These are phyloP conservation scores for Akanthomyces muscarius DNA, from an alignment of 2,329 filamentous ascomycete species.

Conservation along the genomic window DNA sequence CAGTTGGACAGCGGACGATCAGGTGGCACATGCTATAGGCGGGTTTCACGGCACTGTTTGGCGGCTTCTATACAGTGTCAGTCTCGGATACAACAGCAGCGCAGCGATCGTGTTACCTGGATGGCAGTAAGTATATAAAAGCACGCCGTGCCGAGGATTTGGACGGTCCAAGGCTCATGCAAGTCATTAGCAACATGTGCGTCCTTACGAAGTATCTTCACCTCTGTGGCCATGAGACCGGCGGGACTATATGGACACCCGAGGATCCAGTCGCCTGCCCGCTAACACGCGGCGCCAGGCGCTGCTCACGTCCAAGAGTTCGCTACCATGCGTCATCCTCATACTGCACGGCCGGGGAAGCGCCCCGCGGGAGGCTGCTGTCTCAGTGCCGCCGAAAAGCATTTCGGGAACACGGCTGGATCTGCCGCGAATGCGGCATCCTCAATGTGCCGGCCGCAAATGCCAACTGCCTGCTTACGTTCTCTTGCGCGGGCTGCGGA, in stretches of 20 bases:
- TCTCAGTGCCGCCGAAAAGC: slow-evolving; percentile 5
- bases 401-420: background rate
- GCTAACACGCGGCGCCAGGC: background rate
- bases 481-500: background rate
- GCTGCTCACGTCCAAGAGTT: background rate
- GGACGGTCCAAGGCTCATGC: too few species aligned
- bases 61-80: background rate
- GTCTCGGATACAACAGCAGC: background rate
- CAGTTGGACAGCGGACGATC: slow-evolving; percentile 4
- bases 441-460: background rate
- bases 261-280: background rate
- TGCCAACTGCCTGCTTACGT: background rate
- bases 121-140: too few species aligned
- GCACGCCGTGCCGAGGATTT: too few species aligned
- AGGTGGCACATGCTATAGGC: background rate
- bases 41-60: background rate
- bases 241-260: background rate
- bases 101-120: background rate
- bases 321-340: background rate
- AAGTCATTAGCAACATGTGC: slow-evolving; percentile 1
- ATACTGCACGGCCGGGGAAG: background rate
- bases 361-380: background rate
- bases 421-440: background rate
- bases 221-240: slow-evolving; percentile 5
- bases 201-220: background rate